Base-by-base conservation (phyloP, 495 filamentous ascomycete genomes). In the Aspergillus funiculosus region DNA sequence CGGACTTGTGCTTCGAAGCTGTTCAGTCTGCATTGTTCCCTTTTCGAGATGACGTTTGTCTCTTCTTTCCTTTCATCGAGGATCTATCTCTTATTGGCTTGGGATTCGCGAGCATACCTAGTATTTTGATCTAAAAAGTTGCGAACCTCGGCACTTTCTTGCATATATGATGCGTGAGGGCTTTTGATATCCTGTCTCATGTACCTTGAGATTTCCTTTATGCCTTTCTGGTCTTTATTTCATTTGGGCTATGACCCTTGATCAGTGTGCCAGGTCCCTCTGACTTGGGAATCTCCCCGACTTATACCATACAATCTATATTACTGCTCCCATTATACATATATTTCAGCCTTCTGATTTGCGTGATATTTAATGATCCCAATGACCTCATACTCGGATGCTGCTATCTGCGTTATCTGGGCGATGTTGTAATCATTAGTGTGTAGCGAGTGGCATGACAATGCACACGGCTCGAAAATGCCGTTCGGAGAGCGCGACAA, bases 161-260 rank as follows among this genome's bases (percentile, higher is more conserved):
- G 47, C 51, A 57, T 48, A 51, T 56, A 57, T 43, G 29, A 41
- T 48, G 53, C 48, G 41, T 42, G 37, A 48, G 46, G 48, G 36
- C 46, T 50, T 48, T 27, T 53, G 50, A 56, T 59, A 56, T 58
- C 55, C 55, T 48, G 46, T 51, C 46, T 50, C 50, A 35, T 52
- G 27, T 34, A 47, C 41, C 49, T 44, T 32, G 28, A 40, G 30
- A 48, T 59, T 56, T 55, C 46, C 55, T 53, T 56, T 52, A 39
- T 29, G 48, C 32, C 52, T 56, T 41, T 48, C 44, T 32, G 11
- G n/a, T 18, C 21, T 17, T 48, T 7, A 14, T 18, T 27, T 22
- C 21, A 10, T 38, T 26, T 20, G 22, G 31, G 31, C 22, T 26
- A n/a, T 10, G 15, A 15, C 13, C 2, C 6, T 8, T 40, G 19